Conservation (phyloP, 345 rosid species). For the Boechera stricta region DNA sequence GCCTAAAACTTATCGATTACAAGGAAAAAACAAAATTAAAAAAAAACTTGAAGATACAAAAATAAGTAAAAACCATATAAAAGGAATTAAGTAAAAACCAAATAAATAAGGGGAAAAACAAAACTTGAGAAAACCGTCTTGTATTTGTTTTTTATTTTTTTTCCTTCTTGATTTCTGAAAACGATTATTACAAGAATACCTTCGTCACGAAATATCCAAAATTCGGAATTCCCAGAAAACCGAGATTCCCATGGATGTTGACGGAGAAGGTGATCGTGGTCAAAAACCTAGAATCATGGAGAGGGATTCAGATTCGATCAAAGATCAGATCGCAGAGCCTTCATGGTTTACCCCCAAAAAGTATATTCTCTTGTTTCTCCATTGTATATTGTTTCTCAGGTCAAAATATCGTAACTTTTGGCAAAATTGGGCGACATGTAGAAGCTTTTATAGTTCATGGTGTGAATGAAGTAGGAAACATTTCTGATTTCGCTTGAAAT, state of each 20-base stretch:
- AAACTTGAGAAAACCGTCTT: constrained; percentile 16
- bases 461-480: background rate
- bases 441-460: constrained; percentile 24
- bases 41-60: background rate
- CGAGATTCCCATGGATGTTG: constrained; percentile 27
- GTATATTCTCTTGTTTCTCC: constrained; percentile 42
- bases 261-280: constrained; percentile 43
- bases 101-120: background rate
- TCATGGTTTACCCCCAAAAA: constrained; percentile 87
- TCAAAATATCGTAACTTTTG: background rate
- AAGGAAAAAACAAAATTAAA: background rate
- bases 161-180: background rate
- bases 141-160: background rate
- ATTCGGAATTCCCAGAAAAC: constrained; percentile 10
- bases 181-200: constrained; percentile 17
- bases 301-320: constrained; percentile 45
- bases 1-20: too few species aligned
- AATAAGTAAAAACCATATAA: too few species aligned
- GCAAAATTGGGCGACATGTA: background rate
- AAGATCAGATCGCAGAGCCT: constrained; percentile 52
- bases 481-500: background rate
- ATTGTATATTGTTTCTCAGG: constrained; percentile 4
- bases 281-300: constrained; percentile 40
- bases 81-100: background rate
- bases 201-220: constrained; percentile 26